These are phyloP conservation scores for Fusarium phyllophilum DNA, from an alignment of 2,329 filamentous ascomycete genomes.

Conservation along the genomic window DNA sequence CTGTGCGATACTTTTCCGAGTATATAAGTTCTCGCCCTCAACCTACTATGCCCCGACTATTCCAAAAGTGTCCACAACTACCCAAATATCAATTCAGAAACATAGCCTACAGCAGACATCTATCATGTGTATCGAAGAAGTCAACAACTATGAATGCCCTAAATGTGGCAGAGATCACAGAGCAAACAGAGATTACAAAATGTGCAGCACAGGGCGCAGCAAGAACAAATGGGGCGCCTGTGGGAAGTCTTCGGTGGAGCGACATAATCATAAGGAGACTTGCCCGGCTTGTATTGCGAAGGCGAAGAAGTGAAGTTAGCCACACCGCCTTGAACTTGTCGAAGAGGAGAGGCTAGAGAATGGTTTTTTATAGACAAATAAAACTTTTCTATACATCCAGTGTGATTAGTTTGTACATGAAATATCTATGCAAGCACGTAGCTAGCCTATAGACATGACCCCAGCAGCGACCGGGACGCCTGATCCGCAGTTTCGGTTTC, in stretches of 20 bases:
- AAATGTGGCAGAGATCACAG: not conserved
- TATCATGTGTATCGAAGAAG: not conserved
- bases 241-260: not conserved
- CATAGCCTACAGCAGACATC: no score
- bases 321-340: no score
- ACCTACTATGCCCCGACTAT: rapidly evolving
- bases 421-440: not conserved
- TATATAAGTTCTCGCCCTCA: not conserved
- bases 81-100: rapidly evolving
- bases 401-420: not conserved
- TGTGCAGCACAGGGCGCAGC: not conserved
- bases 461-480: rapidly evolving
- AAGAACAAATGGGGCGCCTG: constrained; percentile 10
- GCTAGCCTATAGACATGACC: no score
- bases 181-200: not conserved
- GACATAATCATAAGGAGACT: no score
- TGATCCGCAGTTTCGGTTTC: not conserved
- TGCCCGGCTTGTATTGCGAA: not conserved
- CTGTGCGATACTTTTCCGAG: rapidly evolving
- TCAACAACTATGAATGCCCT: not conserved
- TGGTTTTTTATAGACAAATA: not conserved
- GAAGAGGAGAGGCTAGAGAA: no score
- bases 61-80: rapidly evolving
- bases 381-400: not conserved
- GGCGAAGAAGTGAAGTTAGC: not conserved